Base-by-base conservation (phyloP, 495 filamentous ascomycete species). In the Venustampulla echinocandica region DNA sequence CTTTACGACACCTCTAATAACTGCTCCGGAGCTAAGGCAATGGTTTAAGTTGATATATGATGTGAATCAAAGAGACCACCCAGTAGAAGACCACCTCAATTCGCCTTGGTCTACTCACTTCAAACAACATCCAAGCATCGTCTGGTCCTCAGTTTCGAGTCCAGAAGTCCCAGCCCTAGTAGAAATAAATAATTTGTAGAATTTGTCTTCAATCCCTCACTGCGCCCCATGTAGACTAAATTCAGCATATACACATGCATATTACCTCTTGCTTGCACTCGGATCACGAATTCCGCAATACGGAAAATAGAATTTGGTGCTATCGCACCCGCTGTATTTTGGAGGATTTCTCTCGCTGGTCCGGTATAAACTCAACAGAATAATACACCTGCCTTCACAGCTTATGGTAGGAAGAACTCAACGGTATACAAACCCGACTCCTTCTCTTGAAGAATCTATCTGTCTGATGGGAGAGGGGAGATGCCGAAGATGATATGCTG, bases 361-460 rank as follows among this genome's bases (percentile, higher is more conserved):
- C 2, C 18, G 47, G 33, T n/a, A 4, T 7, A 14, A 35, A 7
- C 11, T 6, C 5, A 35, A 7, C 27, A 13, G 33, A 35, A 35
- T 4, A 14, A n/a, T 10, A 14, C 5, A 6, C 4, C 47, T 67
- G 67, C 63, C 60, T 58, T 57, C 18, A 76, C 49, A 0, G 62
- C 54, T 48, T 76, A 67, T 10, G 54, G 43, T 11, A 55, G 47
- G 51, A 71, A 77, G 57, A 79, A 73, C 49, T 74, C 60, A 32
- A 51, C 18, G 4, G 34, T 25, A 30, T 51, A 42, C 11, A 51
- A 24, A 22, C 45, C 49, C 2, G 48, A 9, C 14, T 50, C 45
- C 9, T 42, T 28, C 34, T 50, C 48, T 22, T 51, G 49, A 13
- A 51, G 14, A 10, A 51, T 51, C 17, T 42, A 42, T 19, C 25